Evolutionary conservation across 129 eudicot species (phyloP), one percentile per base, ranked within the genome.

Genomic region (Mikania micrantha): DNA sequence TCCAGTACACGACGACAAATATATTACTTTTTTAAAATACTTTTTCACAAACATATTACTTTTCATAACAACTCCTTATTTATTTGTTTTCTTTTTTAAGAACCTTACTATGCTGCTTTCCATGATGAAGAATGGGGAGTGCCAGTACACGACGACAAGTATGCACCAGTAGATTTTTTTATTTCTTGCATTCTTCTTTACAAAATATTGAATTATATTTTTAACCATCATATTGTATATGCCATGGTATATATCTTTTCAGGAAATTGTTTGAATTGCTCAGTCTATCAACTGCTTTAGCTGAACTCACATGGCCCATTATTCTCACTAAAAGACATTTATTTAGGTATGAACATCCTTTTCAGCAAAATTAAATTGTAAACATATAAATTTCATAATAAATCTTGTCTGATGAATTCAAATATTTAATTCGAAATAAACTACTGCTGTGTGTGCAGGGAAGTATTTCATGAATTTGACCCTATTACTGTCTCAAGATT

Each of bases 181-280:
- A 4, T 22, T 19, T 57, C 10, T 52, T 31, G 24, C 35, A 59
- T 59, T n/a, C 4, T 27, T 20, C 19, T 54, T 70, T 28, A 56
- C 12, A 21, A 54, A 32, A 12, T 48, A 11, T 11, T 12, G 13
- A 29, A 6, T 44, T 49, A 15, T 44, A 22, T 45, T 3, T 34
- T 9, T 27, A 32, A 73, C 9, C 25, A 17, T 67, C 22, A 32
- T 57, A 8, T 60, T 28, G 8, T 58, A 16, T n/a, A 9, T 27
- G 54, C 60, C 60, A 27, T 11, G 52, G 17, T 34, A 66, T 42
- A 45, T 5, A 32, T 7, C 6, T 69, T 60, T 79, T 80, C 86
- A 92, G 98, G 85, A 88, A 84, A 69, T 75, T 92, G 62, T 88
- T 85, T 76, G 98, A 91, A 84, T 66, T 91, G 81, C 95, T 91